Conservation (phyloP, 352 stramenopile species). For the Globisporangium rhizosaccharum region DNA sequence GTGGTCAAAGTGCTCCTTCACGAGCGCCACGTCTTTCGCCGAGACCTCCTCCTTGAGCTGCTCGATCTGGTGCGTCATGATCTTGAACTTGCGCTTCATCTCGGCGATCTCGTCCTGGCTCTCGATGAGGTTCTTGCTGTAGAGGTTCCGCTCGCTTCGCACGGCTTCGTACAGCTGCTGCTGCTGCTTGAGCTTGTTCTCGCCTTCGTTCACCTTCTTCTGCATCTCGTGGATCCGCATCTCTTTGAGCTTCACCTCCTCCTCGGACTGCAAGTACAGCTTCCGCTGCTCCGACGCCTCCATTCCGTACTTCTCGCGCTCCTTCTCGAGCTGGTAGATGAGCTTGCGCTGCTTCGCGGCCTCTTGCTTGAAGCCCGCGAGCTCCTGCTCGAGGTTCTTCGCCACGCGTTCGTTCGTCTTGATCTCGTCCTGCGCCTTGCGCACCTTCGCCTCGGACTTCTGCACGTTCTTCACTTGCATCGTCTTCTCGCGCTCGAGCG, state of each 20-base stretch:
- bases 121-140: constrained; percentile 95
- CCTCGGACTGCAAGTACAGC: constrained; percentile 78
- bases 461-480: constrained; percentile 81
- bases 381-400: constrained; percentile 79
- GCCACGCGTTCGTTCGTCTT: constrained; percentile 91
- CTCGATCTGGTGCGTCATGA: constrained; percentile 94
- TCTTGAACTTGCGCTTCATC: constrained; percentile 97
- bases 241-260: constrained; percentile 75
- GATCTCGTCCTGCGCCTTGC: constrained; percentile 86
- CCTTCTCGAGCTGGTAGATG: constrained; percentile 90
- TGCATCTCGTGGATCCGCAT: constrained; percentile 81
- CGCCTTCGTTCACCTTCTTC: constrained; percentile 86
- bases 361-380: constrained; percentile 81
- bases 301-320: constrained; percentile 90
- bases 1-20: constrained; percentile 96
- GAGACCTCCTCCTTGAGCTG: constrained; percentile 95
- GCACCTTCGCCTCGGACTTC: constrained; percentile 81
- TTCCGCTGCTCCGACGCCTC: constrained; percentile 82
- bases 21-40: constrained; percentile 92
- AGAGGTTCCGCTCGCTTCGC: constrained; percentile 92
- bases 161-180: constrained; percentile 95
- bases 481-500: constrained; percentile 84
- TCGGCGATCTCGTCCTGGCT: constrained; percentile 94
- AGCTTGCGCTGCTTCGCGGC: constrained; percentile 86
- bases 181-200: constrained; percentile 95